These are phyloP conservation scores for Candida insectalens DNA, from an alignment of 805 yeast genomes.

Conservation along the genomic window DNA sequence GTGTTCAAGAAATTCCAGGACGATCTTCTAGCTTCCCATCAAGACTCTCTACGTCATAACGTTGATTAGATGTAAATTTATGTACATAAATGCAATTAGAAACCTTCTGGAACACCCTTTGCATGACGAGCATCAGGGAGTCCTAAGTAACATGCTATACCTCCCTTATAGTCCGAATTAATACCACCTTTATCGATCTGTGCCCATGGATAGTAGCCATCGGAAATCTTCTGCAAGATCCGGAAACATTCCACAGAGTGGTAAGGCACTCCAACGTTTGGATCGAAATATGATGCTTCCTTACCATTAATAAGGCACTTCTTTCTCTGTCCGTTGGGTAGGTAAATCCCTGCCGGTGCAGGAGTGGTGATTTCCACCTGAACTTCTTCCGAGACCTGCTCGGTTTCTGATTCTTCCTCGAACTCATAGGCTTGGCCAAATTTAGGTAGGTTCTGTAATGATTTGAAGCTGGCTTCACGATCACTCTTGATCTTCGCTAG, in stretches of 20 bases:
- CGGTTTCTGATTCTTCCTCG: conserved; percentile 31
- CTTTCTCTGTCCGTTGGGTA: conserved; percentile 60
- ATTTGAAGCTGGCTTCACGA: conserved; percentile 27
- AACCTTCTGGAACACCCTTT: conserved; percentile 82
- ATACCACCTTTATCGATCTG: conserved; percentile 39
- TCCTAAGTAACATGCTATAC: conserved; percentile 33
- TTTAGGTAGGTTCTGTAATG: conserved; percentile 40
- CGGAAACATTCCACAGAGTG: conserved; percentile 73
- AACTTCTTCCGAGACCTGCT: conserved; percentile 33
- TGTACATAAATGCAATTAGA: no score
- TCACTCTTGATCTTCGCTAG: conserved; percentile 15
- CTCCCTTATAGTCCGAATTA: conserved; percentile 22
- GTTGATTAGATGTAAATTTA: no score
- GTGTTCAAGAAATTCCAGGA: conserved; percentile 50
- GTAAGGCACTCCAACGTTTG: conserved; percentile 80
- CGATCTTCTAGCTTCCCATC: conserved; percentile 53
- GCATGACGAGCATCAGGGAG: conserved; percentile 45
- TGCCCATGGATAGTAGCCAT: conserved; percentile 45
- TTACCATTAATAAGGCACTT: conserved; percentile 69
- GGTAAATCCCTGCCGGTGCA: conserved; percentile 65
- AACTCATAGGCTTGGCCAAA: conserved; percentile 48
- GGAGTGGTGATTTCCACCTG: conserved; percentile 49
- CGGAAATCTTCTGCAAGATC: conserved; percentile 44
- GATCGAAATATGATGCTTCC: conserved; percentile 80
- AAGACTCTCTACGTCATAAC: conserved; percentile 51